These are phyloP conservation scores for Paramecium pentaurelia DNA, from an alignment of 73 alveolate genomes.

Conservation along the genomic window DNA sequence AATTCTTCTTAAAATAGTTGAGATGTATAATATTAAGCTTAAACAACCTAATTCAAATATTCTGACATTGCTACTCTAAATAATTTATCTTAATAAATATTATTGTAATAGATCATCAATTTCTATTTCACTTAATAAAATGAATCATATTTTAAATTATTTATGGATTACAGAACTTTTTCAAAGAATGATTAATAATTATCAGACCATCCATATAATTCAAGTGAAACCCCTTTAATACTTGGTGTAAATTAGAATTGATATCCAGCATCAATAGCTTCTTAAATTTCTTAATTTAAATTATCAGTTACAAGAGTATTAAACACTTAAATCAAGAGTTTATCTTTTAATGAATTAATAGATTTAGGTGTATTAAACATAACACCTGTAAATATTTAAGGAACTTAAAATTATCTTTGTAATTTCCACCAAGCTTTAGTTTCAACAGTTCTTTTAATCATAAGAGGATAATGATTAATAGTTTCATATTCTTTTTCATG, in stretches of 20 bases:
- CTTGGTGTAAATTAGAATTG: neutral
- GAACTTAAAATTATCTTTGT: slow-evolving; percentile 21
- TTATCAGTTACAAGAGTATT: slow-evolving; percentile 14
- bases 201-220: slow-evolving; percentile 45
- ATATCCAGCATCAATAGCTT: slow-evolving; percentile 50
- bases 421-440: slow-evolving; percentile 44
- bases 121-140: neutral
- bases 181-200: neutral
- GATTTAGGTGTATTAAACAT: slow-evolving; percentile 25
- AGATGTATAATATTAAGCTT: neutral
- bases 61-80: slow-evolving; percentile 46
- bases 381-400: slow-evolving; percentile 3
- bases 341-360: neutral
- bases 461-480: slow-evolving; percentile 16
- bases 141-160: neutral
- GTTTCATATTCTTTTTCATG: slow-evolving; percentile 34
- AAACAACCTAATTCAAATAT: neutral
- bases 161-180: neutral
- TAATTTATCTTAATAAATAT: slow-evolving; percentile 24
- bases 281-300: neutral
- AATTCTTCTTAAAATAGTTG: neutral
- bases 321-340: neutral
- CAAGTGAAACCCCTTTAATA: slow-evolving; percentile 12
- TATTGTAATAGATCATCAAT: neutral
- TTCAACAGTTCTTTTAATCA: slow-evolving; percentile 12